Evolutionary conservation across 176 grass and related monocot species (phyloP), one percentile per base, ranked within the genome.

Genomic region (Tuctoria greenei): DNA sequence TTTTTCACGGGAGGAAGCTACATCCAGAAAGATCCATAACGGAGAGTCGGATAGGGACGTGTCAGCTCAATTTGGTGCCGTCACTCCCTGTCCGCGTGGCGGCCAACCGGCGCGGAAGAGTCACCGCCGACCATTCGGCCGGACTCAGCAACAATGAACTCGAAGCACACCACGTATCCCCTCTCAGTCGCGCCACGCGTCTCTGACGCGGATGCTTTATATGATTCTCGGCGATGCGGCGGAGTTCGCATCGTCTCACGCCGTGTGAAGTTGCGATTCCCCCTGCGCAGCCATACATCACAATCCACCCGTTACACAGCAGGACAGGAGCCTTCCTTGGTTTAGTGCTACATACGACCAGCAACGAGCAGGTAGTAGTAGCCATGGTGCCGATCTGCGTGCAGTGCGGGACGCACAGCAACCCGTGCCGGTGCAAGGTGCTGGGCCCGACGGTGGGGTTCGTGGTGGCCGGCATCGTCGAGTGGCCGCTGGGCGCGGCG

Each of bases 391-490:
- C 87, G 44, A 11, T 70, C 25, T 97, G 91, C 81, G 83, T 93
- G 42, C 81, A 93, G 86, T 97, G 94, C 75, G 94, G 94, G 62
- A 93, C 90, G 50, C 73, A 80, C 74, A 91, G 88, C 77, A 97
- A 97, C 88, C 94, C 94, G 40, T 97, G 94, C 91, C 81, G 88
- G 63, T 93, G 94, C 75, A 89, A 90, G 82, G 88, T 97, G 36
- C 67, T 97, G 8, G 94, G 94, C 6, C 91, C 94, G 55, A 97
- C 91, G 44, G 40, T 97, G 17, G 94, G 94, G n/a, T 89, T 97
- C 67, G 88, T 85, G 6, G 84, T 78, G 66, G 74, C 91, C n/a
- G 25, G 58, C 58, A 31, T 85, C 15, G 76, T 93, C 78, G 91
- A 89, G 71, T 97, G 94, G 94, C 94, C 91, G 36, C 86, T 91